Evolutionary conservation across 768 basidiomycete species (phyloP).

Genomic region (Mycena capillaripes): DNA sequence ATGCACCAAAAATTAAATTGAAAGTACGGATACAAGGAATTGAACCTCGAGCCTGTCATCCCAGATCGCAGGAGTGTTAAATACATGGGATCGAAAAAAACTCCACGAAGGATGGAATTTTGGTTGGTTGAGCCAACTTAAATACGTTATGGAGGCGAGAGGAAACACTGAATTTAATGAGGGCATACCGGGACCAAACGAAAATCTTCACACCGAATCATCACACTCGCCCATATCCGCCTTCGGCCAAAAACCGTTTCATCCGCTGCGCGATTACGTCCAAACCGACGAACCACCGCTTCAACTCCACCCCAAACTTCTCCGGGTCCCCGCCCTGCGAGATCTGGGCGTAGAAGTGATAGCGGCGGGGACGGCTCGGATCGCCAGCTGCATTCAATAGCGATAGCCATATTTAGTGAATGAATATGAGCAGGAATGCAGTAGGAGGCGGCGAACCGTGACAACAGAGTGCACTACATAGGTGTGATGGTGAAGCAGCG

Average conservation of each 20-base stretch:
- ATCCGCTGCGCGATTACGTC: constrained; percentile 65
- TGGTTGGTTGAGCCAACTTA: too few relatives aligned
- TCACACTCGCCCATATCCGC: constrained; percentile 66
- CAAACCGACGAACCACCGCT: constrained; percentile 72
- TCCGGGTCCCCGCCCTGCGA: constrained; percentile 69
- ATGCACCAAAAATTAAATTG: too few relatives aligned
- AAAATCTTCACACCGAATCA: constrained; percentile 37
- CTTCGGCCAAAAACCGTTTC: constrained; percentile 65
- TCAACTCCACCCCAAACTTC: constrained; percentile 68
- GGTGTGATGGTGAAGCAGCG: too few relatives aligned
- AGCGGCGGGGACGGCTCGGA: constrained; percentile 73
- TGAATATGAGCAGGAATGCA: too few relatives aligned
- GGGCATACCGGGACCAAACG: too few relatives aligned
- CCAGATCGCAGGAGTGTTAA: not conserved
- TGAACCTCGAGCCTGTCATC: constrained; percentile 5
- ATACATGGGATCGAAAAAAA: too few relatives aligned
- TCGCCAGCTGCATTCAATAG: constrained; percentile 61
- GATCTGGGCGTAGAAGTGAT: constrained; percentile 73
- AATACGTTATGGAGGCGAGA: too few relatives aligned
- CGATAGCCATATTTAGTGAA: not conserved
- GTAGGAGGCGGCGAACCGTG: too few relatives aligned
- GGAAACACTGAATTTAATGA: too few relatives aligned
- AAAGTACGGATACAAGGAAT: constrained; percentile 1
- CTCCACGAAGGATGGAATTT: too few relatives aligned
- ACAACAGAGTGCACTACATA: too few relatives aligned